phyloP scores from a whole-genome alignment of 2,329 filamentous ascomycete species.

The Pseudocercospora vitis region DNA sequence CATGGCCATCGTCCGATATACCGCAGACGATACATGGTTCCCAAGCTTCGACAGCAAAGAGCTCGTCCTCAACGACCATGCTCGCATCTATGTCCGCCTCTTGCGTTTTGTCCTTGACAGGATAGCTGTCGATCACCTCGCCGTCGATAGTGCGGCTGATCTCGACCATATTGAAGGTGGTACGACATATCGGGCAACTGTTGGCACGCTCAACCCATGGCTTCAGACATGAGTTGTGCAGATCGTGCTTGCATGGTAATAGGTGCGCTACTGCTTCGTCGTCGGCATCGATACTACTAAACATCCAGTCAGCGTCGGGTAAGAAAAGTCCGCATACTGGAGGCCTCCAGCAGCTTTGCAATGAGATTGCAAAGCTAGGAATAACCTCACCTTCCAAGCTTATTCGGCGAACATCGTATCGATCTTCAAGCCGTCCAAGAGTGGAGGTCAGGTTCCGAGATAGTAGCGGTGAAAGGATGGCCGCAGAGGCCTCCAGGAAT shows the following conservation, averaged over 20 bases:
- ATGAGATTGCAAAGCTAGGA: constrained; percentile 30
- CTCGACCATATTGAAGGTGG: constrained; percentile 85
- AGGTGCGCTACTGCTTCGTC: constrained; percentile 61
- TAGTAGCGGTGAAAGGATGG: constrained; percentile 24
- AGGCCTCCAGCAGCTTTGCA: constrained; percentile 35
- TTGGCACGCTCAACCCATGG: constrained; percentile 97
- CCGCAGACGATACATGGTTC: constrained; percentile 84
- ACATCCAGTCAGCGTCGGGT: constrained; percentile 31
- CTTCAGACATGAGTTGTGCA: constrained; percentile 89
- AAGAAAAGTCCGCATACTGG: constrained; percentile 27
- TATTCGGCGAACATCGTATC: constrained; percentile 40
- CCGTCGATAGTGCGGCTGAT: constrained; percentile 75
- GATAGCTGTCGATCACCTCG: constrained; percentile 58
- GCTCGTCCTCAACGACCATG: constrained; percentile 61
- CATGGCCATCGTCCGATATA: constrained; percentile 74
- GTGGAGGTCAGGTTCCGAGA: constrained; percentile 36
- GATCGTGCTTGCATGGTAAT: constrained; percentile 79
- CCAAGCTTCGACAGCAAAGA: constrained; percentile 58
- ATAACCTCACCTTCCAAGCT: constrained; percentile 43
- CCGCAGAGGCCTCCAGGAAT: constrained; percentile 35
- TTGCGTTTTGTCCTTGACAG: constrained; percentile 81
- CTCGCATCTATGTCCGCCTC: constrained; percentile 84
- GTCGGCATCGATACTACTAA: constrained; percentile 40
- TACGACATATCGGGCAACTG: constrained; percentile 95
- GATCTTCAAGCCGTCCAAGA: constrained; percentile 43